These are phyloP conservation scores for Lophiostoma macrostomum DNA, from an alignment of 495 filamentous ascomycete species.

Conservation along the genomic window DNA sequence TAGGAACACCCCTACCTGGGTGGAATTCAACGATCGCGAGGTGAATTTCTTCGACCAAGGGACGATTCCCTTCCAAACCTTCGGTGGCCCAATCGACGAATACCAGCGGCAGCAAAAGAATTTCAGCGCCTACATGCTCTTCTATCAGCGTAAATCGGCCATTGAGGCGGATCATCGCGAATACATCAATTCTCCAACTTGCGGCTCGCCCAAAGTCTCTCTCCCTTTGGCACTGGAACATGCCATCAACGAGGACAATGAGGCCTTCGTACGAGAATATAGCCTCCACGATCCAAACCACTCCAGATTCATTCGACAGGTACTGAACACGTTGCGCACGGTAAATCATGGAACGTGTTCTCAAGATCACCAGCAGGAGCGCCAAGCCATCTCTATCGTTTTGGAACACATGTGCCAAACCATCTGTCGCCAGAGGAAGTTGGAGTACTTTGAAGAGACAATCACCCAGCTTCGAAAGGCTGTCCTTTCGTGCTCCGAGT, in stretches of 20 bases:
- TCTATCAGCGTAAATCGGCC: slow-evolving; percentile 80
- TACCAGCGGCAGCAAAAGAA: slow-evolving; percentile 42
- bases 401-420: slow-evolving; percentile 77
- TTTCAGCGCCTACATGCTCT: slow-evolving; percentile 86
- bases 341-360: slow-evolving; percentile 48
- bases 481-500: slow-evolving; percentile 54
- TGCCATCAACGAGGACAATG: slow-evolving; percentile 69
- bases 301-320: slow-evolving; percentile 59
- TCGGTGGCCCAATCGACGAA: slow-evolving; percentile 65
- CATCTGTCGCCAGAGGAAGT: slow-evolving; percentile 69
- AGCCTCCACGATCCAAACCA: slow-evolving; percentile 78
- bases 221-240: slow-evolving; percentile 56
- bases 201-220: slow-evolving; percentile 54
- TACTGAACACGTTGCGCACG: slow-evolving; percentile 52
- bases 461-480: slow-evolving; percentile 52
- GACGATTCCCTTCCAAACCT: slow-evolving; percentile 71
- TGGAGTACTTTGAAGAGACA: slow-evolving; percentile 58
- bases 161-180: slow-evolving; percentile 48
- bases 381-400: slow-evolving; percentile 60
- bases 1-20: slow-evolving; percentile 58
- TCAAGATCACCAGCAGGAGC: slow-evolving; percentile 54
- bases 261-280: slow-evolving; percentile 67
- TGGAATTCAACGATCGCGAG: slow-evolving; percentile 89
- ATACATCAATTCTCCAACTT: slow-evolving; percentile 30
- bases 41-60: slow-evolving; percentile 72